Conservation (phyloP, 176 grass and related monocot species). For the maize (Zea mays) region Zm-B73-REFERENCE-NAM-5.0 NC_050104.1:29994001-29994500, state of each 20-base stretch:
- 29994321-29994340: neutral
- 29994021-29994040: neutral
- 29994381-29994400: neutral
- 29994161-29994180: constrained; percentile 62
- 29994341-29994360: neutral
- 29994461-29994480: neutral
- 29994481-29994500: constrained; percentile 1
- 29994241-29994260: constrained; percentile 49
- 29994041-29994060: constrained; percentile 24
- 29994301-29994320: neutral
- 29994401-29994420: neutral
- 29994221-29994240: constrained; percentile 86
- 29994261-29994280: constrained; percentile 33
- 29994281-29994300: neutral
- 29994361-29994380: neutral
- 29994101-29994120: constrained; percentile 56
- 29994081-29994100: constrained; percentile 63
- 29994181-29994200: constrained; percentile 81
- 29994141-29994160: constrained; percentile 86
- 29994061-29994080: constrained; percentile 19
- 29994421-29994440: constrained; percentile 7
- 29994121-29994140: constrained; percentile 50
- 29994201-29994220: constrained; percentile 93
- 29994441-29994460: neutral
- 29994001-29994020: neutral